These are phyloP conservation scores for Fusarium odoratissimum DNA, from an alignment of 2,329 filamentous ascomycete genomes.

Conservation along the genomic window DNA sequence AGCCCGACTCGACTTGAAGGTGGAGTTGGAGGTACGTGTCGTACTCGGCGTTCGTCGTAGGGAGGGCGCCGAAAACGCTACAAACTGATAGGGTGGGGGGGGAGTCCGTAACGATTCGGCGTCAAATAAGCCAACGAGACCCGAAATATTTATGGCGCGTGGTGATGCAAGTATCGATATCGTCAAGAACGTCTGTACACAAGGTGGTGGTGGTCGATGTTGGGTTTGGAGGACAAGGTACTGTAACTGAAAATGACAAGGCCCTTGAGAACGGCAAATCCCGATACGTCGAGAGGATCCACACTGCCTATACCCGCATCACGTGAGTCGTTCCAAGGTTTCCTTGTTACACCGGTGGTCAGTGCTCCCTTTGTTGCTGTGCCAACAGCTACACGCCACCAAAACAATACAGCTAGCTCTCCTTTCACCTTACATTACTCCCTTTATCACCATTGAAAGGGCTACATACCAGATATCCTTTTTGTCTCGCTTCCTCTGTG, in stretches of 20 bases:
- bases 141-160: constrained; percentile 30
- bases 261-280: constrained; percentile 46
- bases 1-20: constrained; percentile 39
- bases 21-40: constrained; percentile 43
- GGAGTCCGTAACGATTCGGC: constrained; percentile 40
- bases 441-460: constrained; percentile 31
- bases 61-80: constrained; percentile 40
- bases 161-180: constrained; percentile 46
- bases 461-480: constrained; percentile 12
- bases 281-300: constrained; percentile 39
- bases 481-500: constrained; percentile 30
- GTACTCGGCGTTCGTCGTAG: constrained; percentile 40
- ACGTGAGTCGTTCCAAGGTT: constrained; percentile 33
- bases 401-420: constrained; percentile 39
- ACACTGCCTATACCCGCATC: constrained; percentile 36
- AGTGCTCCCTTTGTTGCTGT: constrained; percentile 19
- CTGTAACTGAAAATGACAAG: constrained; percentile 49
- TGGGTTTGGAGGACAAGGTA: constrained; percentile 49
- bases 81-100: constrained; percentile 39
- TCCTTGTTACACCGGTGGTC: not conserved
- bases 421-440: constrained; percentile 8
- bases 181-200: constrained; percentile 43
- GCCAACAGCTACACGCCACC: constrained; percentile 34
- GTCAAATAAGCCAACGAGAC: constrained; percentile 31
- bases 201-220: constrained; percentile 44